These are phyloP conservation scores for Buxus sempervirens DNA, from an alignment of 164 flowering plant genomes.

Conservation along the genomic window DNA sequence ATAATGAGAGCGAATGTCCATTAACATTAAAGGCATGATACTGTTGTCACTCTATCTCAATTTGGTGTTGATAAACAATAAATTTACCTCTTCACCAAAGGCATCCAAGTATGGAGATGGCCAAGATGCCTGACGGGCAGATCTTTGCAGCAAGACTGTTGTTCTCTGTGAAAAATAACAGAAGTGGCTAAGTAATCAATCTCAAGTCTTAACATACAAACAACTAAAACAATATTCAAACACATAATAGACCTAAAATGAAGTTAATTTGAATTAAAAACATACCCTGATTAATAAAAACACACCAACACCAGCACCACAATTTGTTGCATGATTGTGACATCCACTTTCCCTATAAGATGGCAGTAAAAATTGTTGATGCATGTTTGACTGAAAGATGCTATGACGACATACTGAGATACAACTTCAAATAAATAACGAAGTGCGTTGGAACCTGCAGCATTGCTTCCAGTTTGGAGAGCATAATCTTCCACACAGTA, in stretches of 20 bases:
- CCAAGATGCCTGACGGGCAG: constrained; percentile 80
- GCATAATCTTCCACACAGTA: constrained; percentile 88
- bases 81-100: constrained; percentile 91
- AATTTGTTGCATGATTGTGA: constrained; percentile 63
- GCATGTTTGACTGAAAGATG: background rate
- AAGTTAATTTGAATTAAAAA: constrained; percentile 1
- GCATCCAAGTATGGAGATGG: constrained; percentile 93
- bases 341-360: constrained; percentile 59
- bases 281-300: constrained; percentile 75
- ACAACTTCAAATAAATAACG: background rate
- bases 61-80: background rate
- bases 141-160: constrained; percentile 76
- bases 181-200: background rate
- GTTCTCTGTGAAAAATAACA: constrained; percentile 52
- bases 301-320: constrained; percentile 94
- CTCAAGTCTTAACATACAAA: background rate
- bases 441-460: constrained; percentile 61
- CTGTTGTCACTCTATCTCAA: background rate
- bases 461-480: constrained; percentile 73
- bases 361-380: constrained; percentile 3
- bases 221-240: too few species aligned
- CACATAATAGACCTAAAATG: constrained; percentile 5
- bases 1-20: too few species aligned
- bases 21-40: too few species aligned
- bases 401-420: background rate